phyloP scores from a whole-genome alignment of 2,329 filamentous ascomycete genomes.

The Amylocarpus encephaloides region DNA sequence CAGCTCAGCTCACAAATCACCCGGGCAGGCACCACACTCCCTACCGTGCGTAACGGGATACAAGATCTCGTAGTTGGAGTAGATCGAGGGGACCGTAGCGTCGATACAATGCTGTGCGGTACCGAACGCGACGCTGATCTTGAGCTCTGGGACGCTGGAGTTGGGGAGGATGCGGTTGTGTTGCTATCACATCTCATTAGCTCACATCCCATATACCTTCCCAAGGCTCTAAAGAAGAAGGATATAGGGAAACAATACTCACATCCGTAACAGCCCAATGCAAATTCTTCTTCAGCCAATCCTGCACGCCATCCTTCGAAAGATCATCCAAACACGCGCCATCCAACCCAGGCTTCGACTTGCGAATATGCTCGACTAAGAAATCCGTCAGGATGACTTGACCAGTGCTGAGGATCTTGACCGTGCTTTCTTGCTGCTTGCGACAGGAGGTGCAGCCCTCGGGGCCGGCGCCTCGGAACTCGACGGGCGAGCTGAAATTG shows the following conservation, averaged over 20 bases:
- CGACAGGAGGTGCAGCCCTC: conserved; percentile 10
- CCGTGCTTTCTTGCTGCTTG: conserved; percentile 1
- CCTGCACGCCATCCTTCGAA: conserved; percentile 5
- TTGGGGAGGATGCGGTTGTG: too few species aligned
- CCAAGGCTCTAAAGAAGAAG: neutral
- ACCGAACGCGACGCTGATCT: conserved; percentile 12
- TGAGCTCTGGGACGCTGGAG: neutral
- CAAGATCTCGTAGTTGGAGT: conserved; percentile 12
- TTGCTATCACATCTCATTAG: too few species aligned
- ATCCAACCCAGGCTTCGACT: neutral
- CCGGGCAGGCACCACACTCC: conserved; percentile 9
- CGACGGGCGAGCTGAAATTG: conserved; percentile 14
- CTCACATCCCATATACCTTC: too few species aligned
- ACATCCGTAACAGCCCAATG: conserved; percentile 16
- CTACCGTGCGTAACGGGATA: conserved; percentile 13
- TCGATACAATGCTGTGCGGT: conserved; percentile 11
- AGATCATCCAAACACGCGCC: conserved; percentile 7
- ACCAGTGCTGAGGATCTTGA: conserved; percentile 9
- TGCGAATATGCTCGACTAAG: conserved; percentile 9
- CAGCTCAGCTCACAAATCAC: conserved; percentile 11
- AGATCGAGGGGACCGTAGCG: conserved; percentile 8
- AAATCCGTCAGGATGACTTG: conserved; percentile 14
- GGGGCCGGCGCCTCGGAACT: conserved; percentile 8
- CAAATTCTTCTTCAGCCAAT: conserved; percentile 11
- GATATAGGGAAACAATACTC: neutral